Percentiles rank a stretch among this genome's conserved stretches.
These are phyloP conservation scores for Hyphodiscus hymeniophilus DNA, from an alignment of 495 filamentous ascomycete species.

Conservation along the genomic window DNA sequence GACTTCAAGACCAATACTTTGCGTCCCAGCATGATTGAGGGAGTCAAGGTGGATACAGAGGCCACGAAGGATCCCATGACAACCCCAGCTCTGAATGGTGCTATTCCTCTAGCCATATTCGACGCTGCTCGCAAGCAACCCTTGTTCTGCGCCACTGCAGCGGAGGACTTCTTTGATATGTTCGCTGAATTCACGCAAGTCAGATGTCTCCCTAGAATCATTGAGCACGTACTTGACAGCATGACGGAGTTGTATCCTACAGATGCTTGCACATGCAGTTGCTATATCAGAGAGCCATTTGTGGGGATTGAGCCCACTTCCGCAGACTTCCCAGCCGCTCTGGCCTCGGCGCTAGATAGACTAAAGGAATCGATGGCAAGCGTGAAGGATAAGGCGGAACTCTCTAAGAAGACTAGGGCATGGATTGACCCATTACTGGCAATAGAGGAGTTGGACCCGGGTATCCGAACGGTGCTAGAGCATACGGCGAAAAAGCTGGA, in stretches of 20 bases:
- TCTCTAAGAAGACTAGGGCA: constrained; percentile 46
- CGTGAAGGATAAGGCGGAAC: constrained; percentile 31
- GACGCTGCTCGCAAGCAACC: constrained; percentile 78
- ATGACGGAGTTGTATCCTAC: constrained; percentile 51
- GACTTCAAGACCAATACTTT: constrained; percentile 44
- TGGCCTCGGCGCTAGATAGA: constrained; percentile 54
- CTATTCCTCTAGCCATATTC: constrained; percentile 88
- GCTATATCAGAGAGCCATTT: constrained; percentile 62
- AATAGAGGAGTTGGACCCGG: constrained; percentile 52
- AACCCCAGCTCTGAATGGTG: constrained; percentile 78
- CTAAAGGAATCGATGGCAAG: constrained; percentile 40
- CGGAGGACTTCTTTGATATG: constrained; percentile 70
- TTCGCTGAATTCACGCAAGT: constrained; percentile 58
- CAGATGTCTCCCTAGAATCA: constrained; percentile 57
- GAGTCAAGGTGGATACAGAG: constrained; percentile 52
- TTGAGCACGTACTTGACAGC: constrained; percentile 63
- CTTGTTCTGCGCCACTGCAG: constrained; percentile 52
- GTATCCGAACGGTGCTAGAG: constrained; percentile 55
- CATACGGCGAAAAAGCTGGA: constrained; percentile 38
- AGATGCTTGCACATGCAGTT: constrained; percentile 52
- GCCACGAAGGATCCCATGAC: constrained; percentile 52
- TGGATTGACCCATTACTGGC: constrained; percentile 53
- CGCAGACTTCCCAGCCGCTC: constrained; percentile 61
- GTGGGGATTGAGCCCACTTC: constrained; percentile 55
- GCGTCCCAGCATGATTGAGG: constrained; percentile 17